Evolutionary conservation across 192 early-diverging fungal genomes (phyloP).

Genomic region (Ambispora gerdemannii): DNA sequence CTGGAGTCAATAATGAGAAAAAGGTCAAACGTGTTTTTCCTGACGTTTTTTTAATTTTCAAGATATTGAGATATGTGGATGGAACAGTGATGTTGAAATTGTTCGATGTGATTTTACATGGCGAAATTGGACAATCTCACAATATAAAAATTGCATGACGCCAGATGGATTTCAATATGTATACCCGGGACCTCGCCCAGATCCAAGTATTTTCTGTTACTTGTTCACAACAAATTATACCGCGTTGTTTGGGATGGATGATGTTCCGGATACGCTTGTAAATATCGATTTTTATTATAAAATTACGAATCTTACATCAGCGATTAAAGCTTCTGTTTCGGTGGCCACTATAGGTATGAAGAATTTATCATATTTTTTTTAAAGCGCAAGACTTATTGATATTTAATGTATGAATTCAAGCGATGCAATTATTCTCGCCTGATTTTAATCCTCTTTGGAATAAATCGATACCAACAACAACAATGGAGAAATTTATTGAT

Average conservation of each 20-base stretch:
- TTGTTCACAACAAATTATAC: background rate
- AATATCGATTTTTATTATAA: conserved; percentile 13
- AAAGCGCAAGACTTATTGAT: background rate
- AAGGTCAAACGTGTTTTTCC: background rate
- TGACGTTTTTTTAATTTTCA: background rate
- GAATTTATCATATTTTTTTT: background rate
- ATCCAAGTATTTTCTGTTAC: background rate
- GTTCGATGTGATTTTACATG: background rate
- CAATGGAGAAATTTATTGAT: too few relatives aligned
- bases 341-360: background rate
- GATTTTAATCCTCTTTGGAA: background rate
- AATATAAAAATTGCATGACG: background rate
- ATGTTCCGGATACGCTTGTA: background rate
- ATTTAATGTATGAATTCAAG: background rate
- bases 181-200: background rate
- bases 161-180: background rate
- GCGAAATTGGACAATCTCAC: background rate
- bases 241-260: background rate
- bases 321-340: background rate
- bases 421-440: background rate
- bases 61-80: conserved; percentile 1
- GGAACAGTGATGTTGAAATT: background rate
- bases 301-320: background rate
- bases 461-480: background rate
- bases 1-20: background rate